Evolutionary conservation across 805 yeast genomes (phyloP).

Genomic region (Limtongia smithiae): DNA sequence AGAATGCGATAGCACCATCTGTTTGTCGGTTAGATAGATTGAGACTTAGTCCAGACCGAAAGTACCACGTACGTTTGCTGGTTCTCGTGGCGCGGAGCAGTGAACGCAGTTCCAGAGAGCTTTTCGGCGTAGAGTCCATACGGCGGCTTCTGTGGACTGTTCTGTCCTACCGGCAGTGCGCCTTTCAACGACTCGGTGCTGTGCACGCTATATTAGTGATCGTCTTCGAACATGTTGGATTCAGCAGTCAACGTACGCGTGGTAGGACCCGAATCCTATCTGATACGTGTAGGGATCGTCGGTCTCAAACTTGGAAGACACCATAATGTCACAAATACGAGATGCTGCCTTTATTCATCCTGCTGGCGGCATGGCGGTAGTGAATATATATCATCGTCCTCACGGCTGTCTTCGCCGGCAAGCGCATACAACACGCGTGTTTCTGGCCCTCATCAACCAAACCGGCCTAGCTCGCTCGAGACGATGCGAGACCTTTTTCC

Average conservation of each 20-base stretch:
- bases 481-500: too few species aligned
- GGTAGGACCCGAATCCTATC: conserved; percentile 31
- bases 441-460: too few species aligned
- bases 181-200: conserved; percentile 31
- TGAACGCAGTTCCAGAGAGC: conserved; percentile 34
- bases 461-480: too few species aligned
- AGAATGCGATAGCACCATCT: conserved; percentile 32
- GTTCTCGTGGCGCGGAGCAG: conserved; percentile 33
- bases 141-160: conserved; percentile 30
- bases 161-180: conserved; percentile 33
- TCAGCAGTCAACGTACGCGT: conserved; percentile 16
- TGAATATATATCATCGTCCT: too few species aligned
- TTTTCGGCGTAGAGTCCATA: conserved; percentile 34
- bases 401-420: too few species aligned
- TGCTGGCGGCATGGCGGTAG: too few species aligned
- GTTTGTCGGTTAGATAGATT: too few species aligned
- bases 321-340: too few species aligned
- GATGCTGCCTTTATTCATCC: too few species aligned
- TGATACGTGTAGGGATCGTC: conserved; percentile 29
- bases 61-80: conserved; percentile 23
- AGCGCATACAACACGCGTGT: too few species aligned
- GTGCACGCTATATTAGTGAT: neutral
- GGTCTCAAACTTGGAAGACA: conserved; percentile 17
- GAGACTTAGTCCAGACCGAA: neutral
- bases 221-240: neutral